Conservation (phyloP, 495 filamentous ascomycete species). For the Aspergillus cristatus region DNA sequence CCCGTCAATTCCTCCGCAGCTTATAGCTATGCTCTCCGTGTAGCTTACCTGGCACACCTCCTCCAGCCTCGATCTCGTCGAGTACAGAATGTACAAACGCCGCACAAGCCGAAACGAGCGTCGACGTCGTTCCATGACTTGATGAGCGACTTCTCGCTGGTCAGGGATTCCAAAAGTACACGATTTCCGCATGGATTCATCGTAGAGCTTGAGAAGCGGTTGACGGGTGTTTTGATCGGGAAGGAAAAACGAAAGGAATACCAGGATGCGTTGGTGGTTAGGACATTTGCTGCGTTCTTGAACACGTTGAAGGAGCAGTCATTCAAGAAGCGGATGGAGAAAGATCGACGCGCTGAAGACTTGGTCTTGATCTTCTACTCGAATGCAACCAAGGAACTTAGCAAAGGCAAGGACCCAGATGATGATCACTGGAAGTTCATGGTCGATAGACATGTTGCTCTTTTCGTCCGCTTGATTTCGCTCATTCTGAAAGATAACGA, state of each 20-base stretch:
- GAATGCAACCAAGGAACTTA: constrained; percentile 80
- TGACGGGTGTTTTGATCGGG: constrained; percentile 57
- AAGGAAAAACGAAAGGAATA: constrained; percentile 70
- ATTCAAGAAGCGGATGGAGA: constrained; percentile 73
- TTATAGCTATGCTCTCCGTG: constrained; percentile 80
- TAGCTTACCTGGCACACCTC: constrained; percentile 87
- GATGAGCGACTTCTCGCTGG: constrained; percentile 65
- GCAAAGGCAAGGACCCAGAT: constrained; percentile 67
- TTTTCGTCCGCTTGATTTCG: constrained; percentile 84
- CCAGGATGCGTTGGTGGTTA: constrained; percentile 65
- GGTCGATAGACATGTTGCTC: constrained; percentile 87
- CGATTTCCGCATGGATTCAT: constrained; percentile 75
- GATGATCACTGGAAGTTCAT: constrained; percentile 89
- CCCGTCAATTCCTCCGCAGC: constrained; percentile 59
- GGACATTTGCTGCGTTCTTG: constrained; percentile 71
- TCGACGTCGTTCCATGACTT: constrained; percentile 65
- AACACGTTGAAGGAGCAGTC: constrained; percentile 64
- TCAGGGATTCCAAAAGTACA: constrained; percentile 66
- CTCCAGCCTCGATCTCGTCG: constrained; percentile 83
- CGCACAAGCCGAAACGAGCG: constrained; percentile 52
- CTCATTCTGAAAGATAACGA: constrained; percentile 71
- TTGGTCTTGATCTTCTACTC: constrained; percentile 81
- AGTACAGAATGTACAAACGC: constrained; percentile 66
- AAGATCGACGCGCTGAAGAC: constrained; percentile 89
- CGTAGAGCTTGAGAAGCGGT: constrained; percentile 55